These are phyloP conservation scores for Microbotryum scabiosae DNA, from an alignment of 1,284 basidiomycete genomes.

Conservation along the genomic window DNA sequence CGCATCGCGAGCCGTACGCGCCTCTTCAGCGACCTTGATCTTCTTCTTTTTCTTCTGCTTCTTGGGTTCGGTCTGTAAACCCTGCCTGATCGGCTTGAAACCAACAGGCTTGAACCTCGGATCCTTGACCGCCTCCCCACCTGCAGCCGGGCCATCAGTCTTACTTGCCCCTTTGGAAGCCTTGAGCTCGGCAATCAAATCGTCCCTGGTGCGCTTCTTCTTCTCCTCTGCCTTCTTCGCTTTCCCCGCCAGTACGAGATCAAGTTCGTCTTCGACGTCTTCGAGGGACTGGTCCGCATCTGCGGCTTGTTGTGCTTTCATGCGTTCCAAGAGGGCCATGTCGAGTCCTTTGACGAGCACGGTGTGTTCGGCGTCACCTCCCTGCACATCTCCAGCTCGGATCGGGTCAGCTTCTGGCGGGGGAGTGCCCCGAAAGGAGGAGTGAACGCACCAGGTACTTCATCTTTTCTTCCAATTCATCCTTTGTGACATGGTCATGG, in stretches of 20 bases:
- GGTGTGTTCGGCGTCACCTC: conserved; percentile 37
- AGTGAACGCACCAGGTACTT: conserved; percentile 21
- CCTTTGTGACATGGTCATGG: conserved; percentile 4
- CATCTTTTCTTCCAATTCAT: conserved; percentile 16
- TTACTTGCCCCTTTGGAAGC: conserved; percentile 17
- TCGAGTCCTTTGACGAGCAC: conserved; percentile 39
- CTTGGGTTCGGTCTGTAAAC: not conserved
- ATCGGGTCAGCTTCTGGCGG: not conserved
- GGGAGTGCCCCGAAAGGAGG: too few relatives aligned
- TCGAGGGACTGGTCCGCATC: conserved; percentile 8
- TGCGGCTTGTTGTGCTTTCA: conserved; percentile 27
- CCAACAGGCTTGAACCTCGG: conserved; percentile 36
- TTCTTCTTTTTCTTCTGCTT: conserved; percentile 20
- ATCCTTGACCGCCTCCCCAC: conserved; percentile 13
- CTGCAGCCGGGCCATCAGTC: not conserved
- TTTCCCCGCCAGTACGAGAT: conserved; percentile 9
- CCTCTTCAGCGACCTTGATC: not conserved
- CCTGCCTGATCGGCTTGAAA: conserved; percentile 5
- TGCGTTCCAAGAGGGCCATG: conserved; percentile 35
- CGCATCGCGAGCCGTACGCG: not conserved
- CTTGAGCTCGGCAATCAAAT: conserved; percentile 26
- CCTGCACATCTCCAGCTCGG: conserved; percentile 9
- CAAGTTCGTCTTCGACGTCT: conserved; percentile 19
- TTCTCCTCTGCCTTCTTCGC: conserved; percentile 19
- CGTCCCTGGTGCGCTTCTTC: conserved; percentile 23